Percentiles rank a stretch among this genome's conserved stretches.
phyloP scores from a whole-genome alignment of 2,329 filamentous ascomycete species.

The Balansia obtecta region DNA sequence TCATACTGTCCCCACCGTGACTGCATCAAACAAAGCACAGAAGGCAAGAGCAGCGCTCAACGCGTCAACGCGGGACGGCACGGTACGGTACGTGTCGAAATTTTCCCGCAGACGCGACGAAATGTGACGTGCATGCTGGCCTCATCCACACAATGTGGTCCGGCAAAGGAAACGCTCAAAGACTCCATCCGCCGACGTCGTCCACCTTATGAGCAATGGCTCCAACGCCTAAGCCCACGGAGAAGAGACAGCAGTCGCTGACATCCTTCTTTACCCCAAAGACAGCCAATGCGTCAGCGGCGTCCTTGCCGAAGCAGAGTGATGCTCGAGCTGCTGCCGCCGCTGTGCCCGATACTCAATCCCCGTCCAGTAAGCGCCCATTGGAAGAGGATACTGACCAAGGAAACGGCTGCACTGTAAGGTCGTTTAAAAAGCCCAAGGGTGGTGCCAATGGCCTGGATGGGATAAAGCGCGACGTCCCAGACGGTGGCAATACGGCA shows the following conservation, averaged over 20 bases:
- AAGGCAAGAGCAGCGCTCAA: background rate
- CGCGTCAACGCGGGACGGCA: too few relatives aligned
- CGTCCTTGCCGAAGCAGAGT: conserved; percentile 21
- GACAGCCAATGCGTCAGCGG: conserved; percentile 33
- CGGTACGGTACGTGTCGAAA: background rate
- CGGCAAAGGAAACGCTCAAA: too few relatives aligned
- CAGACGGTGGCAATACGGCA: conserved; percentile 11
- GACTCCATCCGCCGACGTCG: background rate
- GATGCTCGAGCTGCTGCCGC: conserved; percentile 15
- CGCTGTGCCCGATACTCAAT: conserved; percentile 15
- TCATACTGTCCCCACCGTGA: too few relatives aligned
- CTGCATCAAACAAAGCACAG: too few relatives aligned
- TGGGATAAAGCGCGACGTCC: conserved; percentile 20
- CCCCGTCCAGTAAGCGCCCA: conserved; percentile 35
- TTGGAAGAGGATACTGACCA: conserved; percentile 34
- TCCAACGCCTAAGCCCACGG: conserved; percentile 18
- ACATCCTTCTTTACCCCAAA: conserved; percentile 74
- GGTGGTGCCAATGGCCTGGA: conserved; percentile 18
- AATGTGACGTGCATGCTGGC: background rate
- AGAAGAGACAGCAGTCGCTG: conserved; percentile 67
- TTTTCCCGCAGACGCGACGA: background rate
- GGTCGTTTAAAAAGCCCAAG: conserved; percentile 29
- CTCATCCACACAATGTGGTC: background rate
- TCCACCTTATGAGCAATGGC: conserved; percentile 16
- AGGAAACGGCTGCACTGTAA: conserved; percentile 27